Base-by-base conservation (phyloP, 1,284 basidiomycete genomes). In the Ustilago shanxiensis region DNA sequence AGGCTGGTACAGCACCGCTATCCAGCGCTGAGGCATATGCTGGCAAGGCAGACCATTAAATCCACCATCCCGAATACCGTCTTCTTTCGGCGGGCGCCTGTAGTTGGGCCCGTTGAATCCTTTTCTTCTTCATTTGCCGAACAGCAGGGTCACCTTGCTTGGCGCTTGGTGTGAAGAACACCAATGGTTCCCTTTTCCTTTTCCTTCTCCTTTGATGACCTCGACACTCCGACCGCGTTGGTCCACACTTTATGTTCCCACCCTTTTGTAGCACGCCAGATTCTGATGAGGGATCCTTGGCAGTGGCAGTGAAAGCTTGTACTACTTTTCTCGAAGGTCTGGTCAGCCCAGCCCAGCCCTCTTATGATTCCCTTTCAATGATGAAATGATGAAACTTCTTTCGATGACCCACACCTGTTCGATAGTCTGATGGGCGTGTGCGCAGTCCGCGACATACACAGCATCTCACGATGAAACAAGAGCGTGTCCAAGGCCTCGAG, bases 1-100 rank as follows among this genome's bases (percentile, higher is more conserved):
- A 50, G 3, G 64, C 59, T 16, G 51, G 50, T 8, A 31, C 56
- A 20, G 28, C 54, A 22, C 71, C 66, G 44, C 58, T 61, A 49
- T 73, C 71, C 28, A 68, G 71, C n/a, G 71, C 71, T 29, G 66
- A 73, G 55, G 60, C 65, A 16, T 73, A 73, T 59, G 65, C 70
- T 18, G 47, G 35, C 16, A 65, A 68, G 51, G 41, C 54, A 16
- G 62, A 65, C 58, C 59, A 58, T 45, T 66, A 24, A n/a, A 53
- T 33, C 50, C 20, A 10, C 35, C 24, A 45, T 41, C 16, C 11
- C 39, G 13, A 28, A 14, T 6, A 31, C 20, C 4, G 18, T 3
- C n/a, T n/a, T n/a, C n/a, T n/a, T n/a, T n/a, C n/a, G n/a, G n/a
- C n/a, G n/a, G n/a, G n/a, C n/a, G n/a, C n/a, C n/a, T 50, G 13